These are phyloP conservation scores for Neobulgaria alba DNA, from an alignment of 2,329 filamentous ascomycete species.

Conservation along the genomic window DNA sequence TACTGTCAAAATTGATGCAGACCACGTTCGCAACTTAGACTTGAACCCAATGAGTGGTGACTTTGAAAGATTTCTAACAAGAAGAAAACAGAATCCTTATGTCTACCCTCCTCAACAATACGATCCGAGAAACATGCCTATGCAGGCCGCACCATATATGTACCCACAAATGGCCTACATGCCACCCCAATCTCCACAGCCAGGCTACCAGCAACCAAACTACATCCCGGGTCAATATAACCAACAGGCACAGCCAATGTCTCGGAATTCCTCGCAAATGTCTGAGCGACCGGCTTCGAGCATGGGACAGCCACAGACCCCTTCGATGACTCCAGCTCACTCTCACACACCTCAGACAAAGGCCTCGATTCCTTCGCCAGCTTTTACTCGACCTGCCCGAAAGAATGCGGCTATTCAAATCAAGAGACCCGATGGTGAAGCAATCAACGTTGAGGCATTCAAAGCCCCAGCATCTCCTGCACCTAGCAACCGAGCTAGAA, in stretches of 20 bases:
- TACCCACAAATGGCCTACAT: conserved; percentile 45
- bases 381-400: conserved; percentile 25
- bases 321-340: conserved; percentile 24
- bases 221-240: conserved; percentile 30
- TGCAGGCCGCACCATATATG: conserved; percentile 31
- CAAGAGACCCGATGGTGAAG: conserved; percentile 74
- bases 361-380: conserved; percentile 31
- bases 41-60: conserved; percentile 60
- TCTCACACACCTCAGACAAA: conserved; percentile 47
- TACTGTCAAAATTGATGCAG: conserved; percentile 24
- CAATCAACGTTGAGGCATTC: conserved; percentile 55
- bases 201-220: conserved; percentile 36
- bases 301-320: conserved; percentile 29
- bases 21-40: conserved; percentile 37
- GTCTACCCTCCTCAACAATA: conserved; percentile 46
- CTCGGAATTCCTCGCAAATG: conserved; percentile 72
- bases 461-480: conserved; percentile 55
- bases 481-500: conserved; percentile 47
- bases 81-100: conserved; percentile 53
- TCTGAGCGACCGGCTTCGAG: conserved; percentile 51
- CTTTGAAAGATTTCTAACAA: conserved; percentile 53
- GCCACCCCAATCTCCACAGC: conserved; percentile 38
- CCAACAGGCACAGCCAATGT: conserved; percentile 59
- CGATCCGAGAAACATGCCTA: conserved; percentile 35
- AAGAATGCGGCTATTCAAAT: conserved; percentile 75